Base-by-base conservation (phyloP, 176 grass and related monocot species). In the Juncus inflexus region DNA sequence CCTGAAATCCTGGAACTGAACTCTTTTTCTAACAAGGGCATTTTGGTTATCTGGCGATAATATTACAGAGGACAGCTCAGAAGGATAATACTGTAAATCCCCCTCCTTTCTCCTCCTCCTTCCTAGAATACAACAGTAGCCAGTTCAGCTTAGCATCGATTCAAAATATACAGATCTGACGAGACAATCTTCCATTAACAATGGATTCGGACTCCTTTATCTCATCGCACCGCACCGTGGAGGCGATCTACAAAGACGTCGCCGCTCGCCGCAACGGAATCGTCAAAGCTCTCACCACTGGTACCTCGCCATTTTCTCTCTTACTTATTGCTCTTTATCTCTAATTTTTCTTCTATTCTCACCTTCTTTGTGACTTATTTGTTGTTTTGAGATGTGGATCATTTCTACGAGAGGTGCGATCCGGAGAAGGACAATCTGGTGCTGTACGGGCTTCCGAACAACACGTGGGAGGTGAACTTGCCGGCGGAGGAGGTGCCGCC, bases 181-280 rank as follows among this genome's bases (percentile, higher is more conserved):
- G 35, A 52, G 43, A 7, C 51, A 12, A 16, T 10, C 13, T 49
- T 67, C 3, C 5, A 5, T 47, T 47, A 52, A 11, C 52, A 12
- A 77, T 77, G 74, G 74, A 77, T 58, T 52, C 62, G 9, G 74
- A 66, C 19, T 66, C 74, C 36, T 52, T 77, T 3, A 58, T 62
- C 52, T 64, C 38, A 14, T 66, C 74, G 19, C 74, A 52, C 3
- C 63, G 74, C 39, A 58, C 63, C 74, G 74, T 77, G 37, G 74
- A 77, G 74, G 74, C 65, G 37, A 77, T 77, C 47, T 77, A 66
- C 62, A 77, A 77, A 53, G 74, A 77, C 36, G 57, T 77, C 74
- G 55, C 62, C 35, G 61, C 52, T 53, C 74, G 74, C 61, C 74
- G 74, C 49, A 42, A 61, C 45, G 74, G 74, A 38, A 77, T 77